Evolutionary conservation across 305 asterid genomes (phyloP).

Genomic region (Solanum aculeatissimum): DNA sequence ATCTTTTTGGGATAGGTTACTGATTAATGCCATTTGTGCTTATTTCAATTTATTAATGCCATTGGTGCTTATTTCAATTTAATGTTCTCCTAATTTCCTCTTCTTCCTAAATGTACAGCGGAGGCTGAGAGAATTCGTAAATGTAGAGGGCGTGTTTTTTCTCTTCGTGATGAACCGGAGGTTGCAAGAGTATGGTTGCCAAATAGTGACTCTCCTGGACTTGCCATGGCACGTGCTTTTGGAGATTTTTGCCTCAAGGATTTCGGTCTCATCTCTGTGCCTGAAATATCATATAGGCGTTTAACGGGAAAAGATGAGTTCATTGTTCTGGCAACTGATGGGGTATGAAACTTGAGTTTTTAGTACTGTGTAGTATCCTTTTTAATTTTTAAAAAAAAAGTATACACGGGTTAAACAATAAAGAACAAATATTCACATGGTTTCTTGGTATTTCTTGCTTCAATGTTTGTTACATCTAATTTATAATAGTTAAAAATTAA

Average conservation of each 20-base stretch:
- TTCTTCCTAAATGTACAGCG: constrained; percentile 1
- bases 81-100: neutral
- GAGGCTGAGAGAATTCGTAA: constrained; percentile 23
- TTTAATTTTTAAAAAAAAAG: neutral
- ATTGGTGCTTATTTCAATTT: neutral
- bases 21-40: neutral
- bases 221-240: constrained; percentile 29
- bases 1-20: neutral
- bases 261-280: constrained; percentile 23
- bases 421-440: neutral
- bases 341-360: constrained; percentile 7
- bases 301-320: constrained; percentile 15
- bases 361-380: neutral
- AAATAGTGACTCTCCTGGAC: constrained; percentile 18
- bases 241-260: constrained; percentile 25
- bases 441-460: neutral
- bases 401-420: neutral
- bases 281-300: constrained; percentile 15
- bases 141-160: constrained; percentile 22
- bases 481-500: neutral
- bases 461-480: neutral
- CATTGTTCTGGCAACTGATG: constrained; percentile 20
- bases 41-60: neutral
- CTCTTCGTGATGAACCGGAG: constrained; percentile 21
- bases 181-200: constrained; percentile 25